These are phyloP conservation scores for Apiotrichum mycotoxinovorans DNA, from an alignment of 1,284 basidiomycete species.

Conservation along the genomic window DNA sequence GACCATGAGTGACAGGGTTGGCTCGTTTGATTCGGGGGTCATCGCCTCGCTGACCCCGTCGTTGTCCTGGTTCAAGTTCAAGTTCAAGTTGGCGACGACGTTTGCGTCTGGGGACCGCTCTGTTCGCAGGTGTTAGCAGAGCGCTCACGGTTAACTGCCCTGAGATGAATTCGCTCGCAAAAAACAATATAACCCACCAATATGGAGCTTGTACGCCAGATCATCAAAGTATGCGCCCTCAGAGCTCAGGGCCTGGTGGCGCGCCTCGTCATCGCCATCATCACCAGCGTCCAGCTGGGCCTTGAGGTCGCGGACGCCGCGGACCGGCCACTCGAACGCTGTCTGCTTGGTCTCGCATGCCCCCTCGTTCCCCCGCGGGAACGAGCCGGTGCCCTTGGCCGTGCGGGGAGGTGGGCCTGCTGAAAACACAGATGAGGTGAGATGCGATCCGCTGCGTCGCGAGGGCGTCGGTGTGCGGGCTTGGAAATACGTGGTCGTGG, in stretches of 20 bases:
- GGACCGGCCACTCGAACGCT: slow-evolving; percentile 30
- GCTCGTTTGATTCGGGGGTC: slow-evolving; percentile 11
- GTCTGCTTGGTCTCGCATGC: slow-evolving; percentile 23
- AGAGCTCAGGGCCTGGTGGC: slow-evolving; percentile 60
- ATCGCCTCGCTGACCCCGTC: not conserved
- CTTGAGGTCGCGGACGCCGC: slow-evolving; percentile 15
- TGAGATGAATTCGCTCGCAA: no score
- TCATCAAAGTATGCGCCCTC: slow-evolving; percentile 66
- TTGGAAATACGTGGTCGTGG: slow-evolving; percentile 2
- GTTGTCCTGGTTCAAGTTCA: not conserved
- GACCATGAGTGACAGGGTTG: slow-evolving; percentile 20
- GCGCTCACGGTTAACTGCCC: no score
- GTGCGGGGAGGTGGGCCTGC: not conserved
- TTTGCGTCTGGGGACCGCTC: slow-evolving; percentile 9
- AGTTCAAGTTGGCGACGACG: no score
- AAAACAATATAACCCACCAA: slow-evolving; percentile 23
- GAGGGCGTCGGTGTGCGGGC: slow-evolving; percentile 16
- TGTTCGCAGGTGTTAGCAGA: slow-evolving; percentile 12
- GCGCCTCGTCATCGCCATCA: slow-evolving; percentile 32
- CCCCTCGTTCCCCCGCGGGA: not conserved
- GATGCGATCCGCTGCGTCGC: slow-evolving; percentile 9
- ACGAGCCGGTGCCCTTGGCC: not conserved
- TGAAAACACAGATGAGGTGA: slow-evolving; percentile 16
- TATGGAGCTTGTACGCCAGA: slow-evolving; percentile 63
- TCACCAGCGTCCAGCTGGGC: slow-evolving; percentile 23